These are phyloP conservation scores for Teratosphaeria zuluensis DNA, from an alignment of 2,329 filamentous ascomycete species.

Conservation along the genomic window DNA sequence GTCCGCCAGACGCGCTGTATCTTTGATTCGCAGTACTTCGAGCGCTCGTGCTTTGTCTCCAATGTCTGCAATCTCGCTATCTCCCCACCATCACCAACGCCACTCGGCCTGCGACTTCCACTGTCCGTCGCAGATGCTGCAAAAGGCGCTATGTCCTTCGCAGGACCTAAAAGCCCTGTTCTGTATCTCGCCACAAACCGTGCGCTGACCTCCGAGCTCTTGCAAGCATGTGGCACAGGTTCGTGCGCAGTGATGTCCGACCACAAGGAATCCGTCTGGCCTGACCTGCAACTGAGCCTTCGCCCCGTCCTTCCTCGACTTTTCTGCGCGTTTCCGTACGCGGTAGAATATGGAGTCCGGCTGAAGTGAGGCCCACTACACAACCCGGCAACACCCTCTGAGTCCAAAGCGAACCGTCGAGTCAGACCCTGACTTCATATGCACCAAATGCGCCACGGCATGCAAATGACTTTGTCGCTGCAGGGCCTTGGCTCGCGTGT, in stretches of 20 bases:
- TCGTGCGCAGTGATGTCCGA: neutral
- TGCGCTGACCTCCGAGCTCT: neutral
- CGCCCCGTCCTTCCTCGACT: neutral
- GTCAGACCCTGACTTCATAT: neutral
- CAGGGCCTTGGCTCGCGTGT: neutral
- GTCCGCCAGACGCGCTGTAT: neutral
- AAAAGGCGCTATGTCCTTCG: neutral
- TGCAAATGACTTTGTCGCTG: neutral
- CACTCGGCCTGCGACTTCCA: neutral
- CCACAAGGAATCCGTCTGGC: neutral
- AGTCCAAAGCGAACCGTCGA: neutral
- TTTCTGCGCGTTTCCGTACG: neutral
- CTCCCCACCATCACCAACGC: neutral
- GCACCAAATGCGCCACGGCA: neutral
- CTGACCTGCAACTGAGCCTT: neutral
- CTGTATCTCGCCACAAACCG: neutral
- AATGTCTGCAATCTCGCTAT: neutral
- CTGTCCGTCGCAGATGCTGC: neutral
- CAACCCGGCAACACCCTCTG: neutral
- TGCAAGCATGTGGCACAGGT: neutral
- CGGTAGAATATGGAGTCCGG: neutral
- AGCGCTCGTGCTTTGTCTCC: neutral
- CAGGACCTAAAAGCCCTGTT: neutral
- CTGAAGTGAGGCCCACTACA: neutral
- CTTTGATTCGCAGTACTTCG: neutral